phyloP scores from a whole-genome alignment of 345 rosid species.

The Excoecaria cochinchinensis region DNA sequence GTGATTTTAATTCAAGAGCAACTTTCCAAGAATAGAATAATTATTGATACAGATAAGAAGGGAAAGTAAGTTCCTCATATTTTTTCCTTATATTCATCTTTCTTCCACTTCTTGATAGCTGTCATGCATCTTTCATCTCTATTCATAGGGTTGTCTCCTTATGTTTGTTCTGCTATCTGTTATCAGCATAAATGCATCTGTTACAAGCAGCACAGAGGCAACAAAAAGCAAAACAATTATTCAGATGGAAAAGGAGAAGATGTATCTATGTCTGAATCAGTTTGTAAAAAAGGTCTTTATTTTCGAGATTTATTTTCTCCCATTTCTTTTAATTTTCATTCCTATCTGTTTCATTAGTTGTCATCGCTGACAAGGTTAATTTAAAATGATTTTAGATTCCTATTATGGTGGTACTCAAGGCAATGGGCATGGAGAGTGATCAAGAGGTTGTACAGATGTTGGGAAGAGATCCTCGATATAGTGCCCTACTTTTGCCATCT shows the following conservation, averaged over 20 bases:
- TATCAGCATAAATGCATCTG: constrained; percentile 84
- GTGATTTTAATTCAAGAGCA: constrained; percentile 93
- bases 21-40: constrained; percentile 91
- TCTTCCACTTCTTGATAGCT: not conserved
- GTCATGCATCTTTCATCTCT: not conserved
- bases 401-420: constrained; percentile 81
- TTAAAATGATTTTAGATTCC: constrained; percentile 49
- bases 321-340: constrained; percentile 1
- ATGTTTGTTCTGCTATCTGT: constrained; percentile 12
- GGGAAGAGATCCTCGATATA: constrained; percentile 89
- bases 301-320: constrained; percentile 1
- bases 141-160: not conserved
- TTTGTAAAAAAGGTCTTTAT: constrained; percentile 57
- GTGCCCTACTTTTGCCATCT: constrained; percentile 74
- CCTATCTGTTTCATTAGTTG: not conserved
- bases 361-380: not conserved
- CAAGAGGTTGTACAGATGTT: constrained; percentile 95
- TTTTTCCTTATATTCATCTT: not conserved
- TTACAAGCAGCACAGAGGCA: constrained; percentile 84
- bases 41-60: constrained; percentile 84
- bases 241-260: constrained; percentile 83
- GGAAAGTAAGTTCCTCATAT: constrained; percentile 74
- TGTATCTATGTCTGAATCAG: constrained; percentile 75
- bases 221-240: constrained; percentile 87
- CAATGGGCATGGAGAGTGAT: constrained; percentile 98